These are phyloP conservation scores for Backusella tarrabulga DNA, from an alignment of 192 early-diverging fungal species.

Conservation along the genomic window DNA sequence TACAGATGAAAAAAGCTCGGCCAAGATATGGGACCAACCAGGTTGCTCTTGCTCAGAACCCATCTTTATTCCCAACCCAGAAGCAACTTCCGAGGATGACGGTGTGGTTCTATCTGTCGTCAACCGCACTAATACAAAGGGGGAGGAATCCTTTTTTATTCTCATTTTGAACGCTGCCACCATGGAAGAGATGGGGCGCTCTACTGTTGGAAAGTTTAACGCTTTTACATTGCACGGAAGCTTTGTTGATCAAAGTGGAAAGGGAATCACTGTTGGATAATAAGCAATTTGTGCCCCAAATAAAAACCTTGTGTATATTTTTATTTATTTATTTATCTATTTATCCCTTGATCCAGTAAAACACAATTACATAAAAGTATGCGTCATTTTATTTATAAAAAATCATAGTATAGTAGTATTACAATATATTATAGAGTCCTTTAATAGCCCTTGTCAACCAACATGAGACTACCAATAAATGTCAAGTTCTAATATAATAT, in stretches of 20 bases:
- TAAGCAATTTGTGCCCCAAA: not conserved
- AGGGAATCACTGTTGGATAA: constrained; percentile 2
- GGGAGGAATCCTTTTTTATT: constrained; percentile 17
- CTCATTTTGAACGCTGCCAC: constrained; percentile 29
- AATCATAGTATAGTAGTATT: too few relatives aligned
- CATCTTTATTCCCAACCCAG: constrained; percentile 26
- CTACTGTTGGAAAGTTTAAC: constrained; percentile 1
- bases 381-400: too few relatives aligned
- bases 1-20: constrained; percentile 11
- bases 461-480: constrained; percentile 94
- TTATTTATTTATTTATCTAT: not conserved
- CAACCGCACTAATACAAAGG: constrained; percentile 8
- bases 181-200: constrained; percentile 25
- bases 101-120: constrained; percentile 32
- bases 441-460: constrained; percentile 42
- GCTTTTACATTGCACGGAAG: constrained; percentile 24
- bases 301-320: not conserved
- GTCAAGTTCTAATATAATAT: constrained; percentile 71
- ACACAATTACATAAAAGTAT: too few relatives aligned
- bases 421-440: not conserved
- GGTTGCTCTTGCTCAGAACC: constrained; percentile 35
- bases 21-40: constrained; percentile 32
- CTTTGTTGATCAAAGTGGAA: constrained; percentile 28
- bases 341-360: too few relatives aligned
- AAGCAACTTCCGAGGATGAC: constrained; percentile 31